Percentiles rank a stretch among this genome's conserved stretches.
phyloP scores from a whole-genome alignment of 2,329 filamentous ascomycete genomes.

The Epichloe bromicola region DNA sequence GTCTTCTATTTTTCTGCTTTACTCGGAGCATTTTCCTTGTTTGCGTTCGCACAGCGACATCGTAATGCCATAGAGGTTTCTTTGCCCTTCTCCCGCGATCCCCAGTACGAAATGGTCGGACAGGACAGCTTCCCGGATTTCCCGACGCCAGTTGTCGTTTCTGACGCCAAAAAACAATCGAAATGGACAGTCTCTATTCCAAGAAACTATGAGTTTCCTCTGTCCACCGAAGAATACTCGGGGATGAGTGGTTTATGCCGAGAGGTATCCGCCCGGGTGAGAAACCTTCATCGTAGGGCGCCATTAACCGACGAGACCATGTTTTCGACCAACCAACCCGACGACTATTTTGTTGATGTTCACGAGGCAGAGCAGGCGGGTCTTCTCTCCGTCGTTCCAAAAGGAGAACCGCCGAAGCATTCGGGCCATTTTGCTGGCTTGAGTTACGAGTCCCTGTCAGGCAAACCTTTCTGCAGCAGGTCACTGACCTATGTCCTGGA shows the following conservation, averaged over 20 bases:
- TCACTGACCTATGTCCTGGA: slow-evolving; percentile 72
- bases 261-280: slow-evolving; percentile 47
- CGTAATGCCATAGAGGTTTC: slow-evolving; percentile 16
- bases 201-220: slow-evolving; percentile 49
- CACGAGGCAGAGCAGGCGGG: slow-evolving; percentile 54
- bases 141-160: slow-evolving; percentile 58
- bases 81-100: slow-evolving; percentile 30
- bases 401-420: slow-evolving; percentile 25
- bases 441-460: slow-evolving; percentile 27
- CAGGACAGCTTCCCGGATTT: slow-evolving; percentile 55
- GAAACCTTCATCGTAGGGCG: slow-evolving; percentile 28
- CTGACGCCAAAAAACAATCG: slow-evolving; percentile 47
- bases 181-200: slow-evolving; percentile 80
- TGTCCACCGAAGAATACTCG: slow-evolving; percentile 51
- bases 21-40: slow-evolving; percentile 37
- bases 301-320: slow-evolving; percentile 30
- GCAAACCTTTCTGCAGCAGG: slow-evolving; percentile 48
- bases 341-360: slow-evolving; percentile 63
- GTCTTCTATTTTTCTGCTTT: slow-evolving; percentile 41
- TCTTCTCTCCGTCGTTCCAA: slow-evolving; percentile 36
- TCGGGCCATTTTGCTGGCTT: slow-evolving; percentile 36
- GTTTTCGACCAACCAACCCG: slow-evolving; percentile 44
- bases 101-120: slow-evolving; percentile 54
- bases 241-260: slow-evolving; percentile 56
- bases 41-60: slow-evolving; percentile 16